Evolutionary conservation across 257 asterid species (phyloP).

Genomic region (Capsicum pubescens): DNA sequence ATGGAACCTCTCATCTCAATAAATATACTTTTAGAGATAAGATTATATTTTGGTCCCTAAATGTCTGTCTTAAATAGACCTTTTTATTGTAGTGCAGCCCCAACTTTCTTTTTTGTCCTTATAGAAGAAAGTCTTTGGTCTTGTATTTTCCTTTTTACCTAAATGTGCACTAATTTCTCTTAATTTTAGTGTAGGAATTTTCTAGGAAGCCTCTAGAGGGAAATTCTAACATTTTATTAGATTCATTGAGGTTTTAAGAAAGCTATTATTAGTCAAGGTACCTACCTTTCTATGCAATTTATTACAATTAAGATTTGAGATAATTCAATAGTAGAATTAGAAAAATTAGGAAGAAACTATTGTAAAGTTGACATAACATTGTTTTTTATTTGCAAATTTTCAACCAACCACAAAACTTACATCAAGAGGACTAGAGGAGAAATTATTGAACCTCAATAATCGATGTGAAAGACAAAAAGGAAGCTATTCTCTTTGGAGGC

Average conservation of each 20-base stretch:
- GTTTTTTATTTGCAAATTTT: neutral
- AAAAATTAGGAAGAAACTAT: neutral
- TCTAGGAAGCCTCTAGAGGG: neutral
- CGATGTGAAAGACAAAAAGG: neutral
- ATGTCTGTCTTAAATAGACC: no score
- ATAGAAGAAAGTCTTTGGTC: neutral
- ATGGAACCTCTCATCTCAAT: constrained; percentile 41
- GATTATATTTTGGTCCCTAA: no score
- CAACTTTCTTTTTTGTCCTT: neutral
- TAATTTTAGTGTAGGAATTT: neutral
- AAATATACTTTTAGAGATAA: no score
- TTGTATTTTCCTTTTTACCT: constrained; percentile 23
- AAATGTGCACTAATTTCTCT: neutral
- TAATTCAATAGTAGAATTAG: neutral
- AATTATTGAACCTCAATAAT: neutral
- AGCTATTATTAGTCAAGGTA: neutral
- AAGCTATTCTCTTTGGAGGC: neutral
- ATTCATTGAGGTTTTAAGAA: neutral
- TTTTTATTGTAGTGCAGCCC: neutral
- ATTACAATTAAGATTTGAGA: neutral
- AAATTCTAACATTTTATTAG: neutral
- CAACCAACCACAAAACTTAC: neutral
- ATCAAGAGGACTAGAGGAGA: neutral
- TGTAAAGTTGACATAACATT: neutral
- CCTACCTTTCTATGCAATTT: neutral